These are phyloP conservation scores for Trichoderma sp. DNA, from an alignment of 2,329 filamentous ascomycete genomes.

Conservation along the genomic window DNA sequence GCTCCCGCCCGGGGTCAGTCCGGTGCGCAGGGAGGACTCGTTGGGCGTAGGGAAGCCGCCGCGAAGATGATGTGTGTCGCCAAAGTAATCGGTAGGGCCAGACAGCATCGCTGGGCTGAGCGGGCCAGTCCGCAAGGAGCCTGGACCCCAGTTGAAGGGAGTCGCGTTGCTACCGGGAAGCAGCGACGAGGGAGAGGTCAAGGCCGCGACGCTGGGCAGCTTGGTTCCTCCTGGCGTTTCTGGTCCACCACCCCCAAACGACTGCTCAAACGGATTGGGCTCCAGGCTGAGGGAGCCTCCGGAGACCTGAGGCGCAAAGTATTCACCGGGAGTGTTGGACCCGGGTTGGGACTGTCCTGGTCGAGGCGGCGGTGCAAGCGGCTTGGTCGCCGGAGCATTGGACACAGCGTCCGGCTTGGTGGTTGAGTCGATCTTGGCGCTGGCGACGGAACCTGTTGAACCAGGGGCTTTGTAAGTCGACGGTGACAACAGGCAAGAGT, in stretches of 20 bases:
- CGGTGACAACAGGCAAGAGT: conserved; percentile 1
- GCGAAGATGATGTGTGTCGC: conserved; percentile 74
- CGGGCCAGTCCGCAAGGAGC: conserved; percentile 87
- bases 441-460: conserved; percentile 46
- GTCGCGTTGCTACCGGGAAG: conserved; percentile 72
- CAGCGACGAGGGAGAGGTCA: conserved; percentile 87
- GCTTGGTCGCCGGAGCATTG: conserved; percentile 63
- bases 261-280: conserved; percentile 96
- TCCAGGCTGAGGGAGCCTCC: conserved; percentile 69
- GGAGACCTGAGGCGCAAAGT: conserved; percentile 61
- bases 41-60: conserved; percentile 92
- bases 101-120: conserved; percentile 97
- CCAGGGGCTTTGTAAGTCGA: conserved; percentile 15
- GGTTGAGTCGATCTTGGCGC: conserved; percentile 51
- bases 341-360: conserved; percentile 52
- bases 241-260: conserved; percentile 69
- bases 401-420: conserved; percentile 54
- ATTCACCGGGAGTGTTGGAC: conserved; percentile 62
- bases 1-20: conserved; percentile 89
- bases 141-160: conserved; percentile 76
- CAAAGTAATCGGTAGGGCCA: conserved; percentile 88
- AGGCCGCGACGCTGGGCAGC: conserved; percentile 83
- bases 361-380: conserved; percentile 71
- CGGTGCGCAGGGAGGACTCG: conserved; percentile 90
- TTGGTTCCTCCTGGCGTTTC: conserved; percentile 84